Evolutionary conservation across 2,329 filamentous ascomycete genomes (phyloP).

Genomic region (Berkeleyomyces basicola): DNA sequence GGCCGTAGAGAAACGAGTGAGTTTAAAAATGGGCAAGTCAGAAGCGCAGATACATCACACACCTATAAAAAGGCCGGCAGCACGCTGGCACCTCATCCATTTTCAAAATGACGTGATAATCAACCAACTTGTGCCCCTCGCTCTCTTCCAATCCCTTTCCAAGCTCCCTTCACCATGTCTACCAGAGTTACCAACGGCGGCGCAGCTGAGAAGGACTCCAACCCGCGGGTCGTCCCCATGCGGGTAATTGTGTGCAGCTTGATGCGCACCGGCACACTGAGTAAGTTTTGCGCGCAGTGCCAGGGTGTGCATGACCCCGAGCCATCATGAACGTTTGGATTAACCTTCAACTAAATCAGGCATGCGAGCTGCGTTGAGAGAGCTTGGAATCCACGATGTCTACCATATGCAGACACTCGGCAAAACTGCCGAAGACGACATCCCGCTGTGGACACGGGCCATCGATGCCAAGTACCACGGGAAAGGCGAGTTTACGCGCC

Average conservation of each 20-base stretch:
- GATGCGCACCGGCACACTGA: constrained; percentile 24
- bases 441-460: constrained; percentile 16
- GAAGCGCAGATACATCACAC: background rate
- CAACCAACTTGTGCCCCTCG: background rate
- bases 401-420: constrained; percentile 22
- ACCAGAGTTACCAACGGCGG: constrained; percentile 11
- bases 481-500: constrained; percentile 19
- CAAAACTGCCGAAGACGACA: constrained; percentile 12
- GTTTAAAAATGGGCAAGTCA: background rate
- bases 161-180: background rate
- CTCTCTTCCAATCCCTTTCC: background rate
- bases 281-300: constrained; percentile 16
- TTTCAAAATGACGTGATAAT: constrained; percentile 1
- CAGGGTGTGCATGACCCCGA: background rate
- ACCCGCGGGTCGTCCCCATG: constrained; percentile 23
- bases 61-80: constrained; percentile 7
- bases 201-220: constrained; percentile 8
- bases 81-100: constrained; percentile 1
- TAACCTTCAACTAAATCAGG: constrained; percentile 15
- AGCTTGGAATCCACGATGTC: constrained; percentile 23
- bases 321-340: background rate
- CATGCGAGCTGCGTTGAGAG: constrained; percentile 21
- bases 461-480: constrained; percentile 17
- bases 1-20: background rate
- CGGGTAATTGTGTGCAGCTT: constrained; percentile 25